Evolutionary conservation across 2,329 filamentous ascomycete genomes (phyloP).

Genomic region (Coniochaeta sp.): DNA sequence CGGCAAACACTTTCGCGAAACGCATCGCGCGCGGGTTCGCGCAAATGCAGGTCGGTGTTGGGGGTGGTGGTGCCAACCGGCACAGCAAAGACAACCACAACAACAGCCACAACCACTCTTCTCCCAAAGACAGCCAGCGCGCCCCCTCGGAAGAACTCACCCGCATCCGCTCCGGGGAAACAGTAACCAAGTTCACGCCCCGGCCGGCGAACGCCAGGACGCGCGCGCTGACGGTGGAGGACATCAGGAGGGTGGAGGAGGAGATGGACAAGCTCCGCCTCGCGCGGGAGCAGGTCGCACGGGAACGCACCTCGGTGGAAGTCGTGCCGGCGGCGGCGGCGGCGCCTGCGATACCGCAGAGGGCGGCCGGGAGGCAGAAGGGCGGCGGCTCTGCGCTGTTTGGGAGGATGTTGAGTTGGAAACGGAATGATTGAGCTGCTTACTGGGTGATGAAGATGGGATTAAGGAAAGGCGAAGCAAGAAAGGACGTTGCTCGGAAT

Average conservation of each 20-base stretch:
- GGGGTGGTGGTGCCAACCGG: not conserved
- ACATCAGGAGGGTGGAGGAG: not conserved
- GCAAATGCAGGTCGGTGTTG: not conserved
- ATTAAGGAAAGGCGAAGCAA: too few relatives aligned
- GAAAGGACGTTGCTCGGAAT: too few relatives aligned
- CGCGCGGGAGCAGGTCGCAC: not conserved
- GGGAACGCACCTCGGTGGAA: slow-evolving; percentile 6
- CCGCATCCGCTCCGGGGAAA: not conserved
- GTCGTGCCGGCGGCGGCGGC: not conserved
- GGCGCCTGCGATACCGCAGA: not conserved
- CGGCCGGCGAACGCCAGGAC: not conserved
- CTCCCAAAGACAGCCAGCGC: not conserved
- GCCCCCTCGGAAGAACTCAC: not conserved
- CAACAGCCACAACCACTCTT: not conserved
- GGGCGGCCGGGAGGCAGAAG: slow-evolving; percentile 4
- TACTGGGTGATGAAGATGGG: not conserved
- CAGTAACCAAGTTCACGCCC: not conserved
- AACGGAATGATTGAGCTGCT: too few relatives aligned
- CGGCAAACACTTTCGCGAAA: slow-evolving; percentile 20
- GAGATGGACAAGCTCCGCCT: not conserved
- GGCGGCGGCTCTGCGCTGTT: slow-evolving; percentile 31
- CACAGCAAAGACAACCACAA: not conserved
- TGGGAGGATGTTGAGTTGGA: too few relatives aligned
- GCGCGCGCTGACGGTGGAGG: not conserved
- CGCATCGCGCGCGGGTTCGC: slow-evolving; percentile 36